Evolutionary conservation across 805 yeast genomes (phyloP), one percentile per base, ranked within the genome.

Genomic region (Teunomyces aglyptinius): DNA sequence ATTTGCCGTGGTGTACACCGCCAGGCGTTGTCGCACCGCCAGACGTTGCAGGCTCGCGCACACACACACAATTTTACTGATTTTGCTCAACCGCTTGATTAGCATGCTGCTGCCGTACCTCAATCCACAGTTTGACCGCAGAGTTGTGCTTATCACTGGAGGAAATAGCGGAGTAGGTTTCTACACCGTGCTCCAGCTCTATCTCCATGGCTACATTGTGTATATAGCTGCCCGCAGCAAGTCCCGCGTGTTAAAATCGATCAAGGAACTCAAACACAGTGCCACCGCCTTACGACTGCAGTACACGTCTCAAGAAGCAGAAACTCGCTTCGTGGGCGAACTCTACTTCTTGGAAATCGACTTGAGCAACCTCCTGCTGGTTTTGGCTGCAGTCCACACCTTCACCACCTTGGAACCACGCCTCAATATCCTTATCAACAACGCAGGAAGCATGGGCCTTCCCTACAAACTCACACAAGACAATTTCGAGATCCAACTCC

Each of bases 161-260:
- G 95, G 94, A 5, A 86, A 83, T 55, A 77, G 85, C 46, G 96
- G 96, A 0, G 78, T 86, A 15, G 96, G 96, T 8, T 88, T 78
- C 72, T 85, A 74, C 60, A 83, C 91, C 0, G 88, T 82, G 6
- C 69, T 87, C 19, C 91, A 87, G 57, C 72, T 89, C 5, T 87
- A 84, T 57, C 69, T 86, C 43, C 96, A 88, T 62, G 96, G 96
- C 0, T 86, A 78, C 59, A 70, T 75, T 6, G 83, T 89, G 3
- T 89, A 88, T 59, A 70, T 89, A 31, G 89, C 86, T 2, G 92
- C 95, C 3, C 68, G 96, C 52, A 81, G 78, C 52, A 70, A 68
- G 38, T 65, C 74, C 11, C 71, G 85, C 48, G 83, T 85, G 4
- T 64, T 68, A 38, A 75, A 73, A 38, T 83, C 89, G 1, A 80